A percentile compares a stretch with the other conserved stretches of the same genome.
phyloP scores from a whole-genome alignment of 148 eudicot genomes.

The Nepenthes mirabilis region DNA sequence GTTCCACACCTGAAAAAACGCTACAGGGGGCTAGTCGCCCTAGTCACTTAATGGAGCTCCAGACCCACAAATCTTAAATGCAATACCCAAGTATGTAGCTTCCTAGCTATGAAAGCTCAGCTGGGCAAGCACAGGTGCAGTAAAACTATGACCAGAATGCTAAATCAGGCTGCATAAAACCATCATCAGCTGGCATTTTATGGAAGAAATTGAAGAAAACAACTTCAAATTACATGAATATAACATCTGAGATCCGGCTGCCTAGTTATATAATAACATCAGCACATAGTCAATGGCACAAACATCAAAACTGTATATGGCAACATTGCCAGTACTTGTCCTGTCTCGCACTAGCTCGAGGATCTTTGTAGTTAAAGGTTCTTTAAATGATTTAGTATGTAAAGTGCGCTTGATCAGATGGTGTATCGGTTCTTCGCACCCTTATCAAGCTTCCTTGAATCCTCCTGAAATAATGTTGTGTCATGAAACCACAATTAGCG shows the following conservation, averaged over 20 bases:
- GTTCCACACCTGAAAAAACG: too few relatives aligned
- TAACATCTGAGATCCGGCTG: background rate
- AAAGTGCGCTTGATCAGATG: constrained; percentile 15
- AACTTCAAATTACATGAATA: background rate
- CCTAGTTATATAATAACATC: background rate
- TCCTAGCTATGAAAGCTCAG: too few relatives aligned
- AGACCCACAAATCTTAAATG: too few relatives aligned
- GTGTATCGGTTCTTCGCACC: constrained; percentile 63
- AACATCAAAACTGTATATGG: background rate
- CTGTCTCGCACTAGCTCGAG: background rate
- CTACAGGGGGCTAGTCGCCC: too few relatives aligned
- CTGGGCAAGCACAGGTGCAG: too few relatives aligned
- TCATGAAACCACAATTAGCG: background rate
- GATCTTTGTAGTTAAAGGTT: too few relatives aligned
- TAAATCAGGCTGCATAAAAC: too few relatives aligned
- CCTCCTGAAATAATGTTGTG: constrained; percentile 41
- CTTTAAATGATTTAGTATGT: too few relatives aligned
- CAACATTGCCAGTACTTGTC: background rate
- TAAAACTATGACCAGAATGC: too few relatives aligned
- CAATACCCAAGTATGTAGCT: too few relatives aligned
- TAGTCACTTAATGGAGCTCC: too few relatives aligned
- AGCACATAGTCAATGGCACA: background rate
- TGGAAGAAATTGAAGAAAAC: too few relatives aligned
- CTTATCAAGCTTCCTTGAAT: constrained; percentile 60
- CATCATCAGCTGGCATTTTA: background rate